Base-by-base conservation (phyloP, 345 rosid species). In the Carallia brachiata region DNA sequence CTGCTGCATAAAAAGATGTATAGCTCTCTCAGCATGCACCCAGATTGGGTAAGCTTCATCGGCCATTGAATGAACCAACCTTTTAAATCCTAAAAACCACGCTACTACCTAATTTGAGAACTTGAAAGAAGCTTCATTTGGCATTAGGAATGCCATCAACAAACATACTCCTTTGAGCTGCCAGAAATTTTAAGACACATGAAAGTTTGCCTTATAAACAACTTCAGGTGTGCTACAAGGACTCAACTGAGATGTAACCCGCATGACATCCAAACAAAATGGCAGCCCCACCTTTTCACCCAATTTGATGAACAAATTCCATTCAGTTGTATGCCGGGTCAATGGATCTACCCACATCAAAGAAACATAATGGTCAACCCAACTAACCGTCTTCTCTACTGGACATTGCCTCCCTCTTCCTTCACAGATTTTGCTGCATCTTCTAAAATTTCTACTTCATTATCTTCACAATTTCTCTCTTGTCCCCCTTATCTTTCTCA, bases 391-490 rank as follows among this genome's bases (percentile, higher is more conserved):
- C 57, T 50, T 47, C 64, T 61, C 68, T n/a, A 52, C 70, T 34
- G 50, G 56, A 44, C 58, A 67, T 74, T 72, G 63, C 61, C 47
- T 37, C 34, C 62, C 55, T 66, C 57, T 10, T 40, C 48, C 48
- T 2, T 12, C 50, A 44, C 30, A 56, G 68, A 56, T 70, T 57
- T 58, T 59, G 48, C 10, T 36, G 5, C 70, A 53, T 63, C 63
- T 39, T 63, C 60, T 53, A 66, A 17, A 30, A 54, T 55, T 44
- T 64, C 62, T 71, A 28, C 66, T 16, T 61, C 72, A 40, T 34
- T 40, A 70, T 60, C 73, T 68, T 53, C 27, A 47, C 48, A 44
- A 72, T 48, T 73, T 18, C 39, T 59, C 53, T 61, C 36, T 66
- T 66, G 69, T 65, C 68, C 32, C 66, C 15, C 32, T 28, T 59